phyloP scores from a whole-genome alignment of 441 rosid genomes.

The Viola pubescens region DNA sequence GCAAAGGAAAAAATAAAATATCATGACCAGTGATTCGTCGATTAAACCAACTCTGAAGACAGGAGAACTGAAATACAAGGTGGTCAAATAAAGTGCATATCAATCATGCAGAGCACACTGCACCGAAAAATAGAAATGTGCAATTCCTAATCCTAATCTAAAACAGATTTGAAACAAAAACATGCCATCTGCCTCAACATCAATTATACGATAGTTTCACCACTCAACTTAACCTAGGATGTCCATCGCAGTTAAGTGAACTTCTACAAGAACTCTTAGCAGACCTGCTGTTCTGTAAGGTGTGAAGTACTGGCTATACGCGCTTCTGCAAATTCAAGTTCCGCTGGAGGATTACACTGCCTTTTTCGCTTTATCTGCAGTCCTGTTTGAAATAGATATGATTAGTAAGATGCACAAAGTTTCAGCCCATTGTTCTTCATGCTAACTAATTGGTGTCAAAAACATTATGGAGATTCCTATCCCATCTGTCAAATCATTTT shows the following conservation, averaged over 20 bases:
- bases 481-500: not conserved
- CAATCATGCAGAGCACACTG: not conserved
- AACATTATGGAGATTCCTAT: not conserved
- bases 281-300: slow-evolving; percentile 8
- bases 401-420: not conserved
- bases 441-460: not conserved
- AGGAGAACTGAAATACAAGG: not conserved
- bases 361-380: not conserved
- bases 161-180: not conserved
- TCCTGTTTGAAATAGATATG: slow-evolving; percentile 1
- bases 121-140: not conserved
- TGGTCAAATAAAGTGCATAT: not conserved
- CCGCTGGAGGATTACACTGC: not conserved
- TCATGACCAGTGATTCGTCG: not conserved
- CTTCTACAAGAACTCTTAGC: not conserved
- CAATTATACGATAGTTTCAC: not conserved
- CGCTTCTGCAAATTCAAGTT: not conserved
- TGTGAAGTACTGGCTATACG: not conserved
- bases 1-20: not conserved
- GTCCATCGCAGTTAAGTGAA: not conserved
- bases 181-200: not conserved
- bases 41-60: not conserved
- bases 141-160: not conserved
- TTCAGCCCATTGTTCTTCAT: too few relatives aligned
- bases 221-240: not conserved